Evolutionary conservation across 306 rosid genomes (phyloP), one percentile per base, ranked within the genome.

Genomic region (Vachellia collinsii): DNA sequence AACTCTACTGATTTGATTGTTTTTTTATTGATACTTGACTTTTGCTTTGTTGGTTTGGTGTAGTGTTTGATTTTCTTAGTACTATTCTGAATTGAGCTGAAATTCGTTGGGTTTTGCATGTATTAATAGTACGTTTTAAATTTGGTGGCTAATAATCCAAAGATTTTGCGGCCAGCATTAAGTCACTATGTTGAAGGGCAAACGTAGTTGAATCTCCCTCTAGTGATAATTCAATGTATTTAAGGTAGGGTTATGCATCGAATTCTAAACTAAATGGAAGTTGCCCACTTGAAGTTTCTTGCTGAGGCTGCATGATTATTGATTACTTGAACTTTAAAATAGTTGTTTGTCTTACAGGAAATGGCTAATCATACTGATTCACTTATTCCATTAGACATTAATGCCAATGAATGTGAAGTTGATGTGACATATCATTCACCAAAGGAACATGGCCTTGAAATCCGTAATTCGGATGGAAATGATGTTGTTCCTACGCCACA

Each of bases 341-440:
- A 4, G 61, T 66, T 65, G 48, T 9, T 54, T 77, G 72, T 67
- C 54, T 22, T 68, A 9, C 53, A 81, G 84, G 80, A 68, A 75
- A 81, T 81, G 84, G 72, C 54, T 68, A 79, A 68, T 11, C 77
- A 20, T 17, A 20, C 54, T 20, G 65, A 56, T 68, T 75, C 84
- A 44, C 51, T 43, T 16, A 29, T 72, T 72, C 76, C 54, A 5
- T 67, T 68, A 16, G 44, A 75, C 37, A 64, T 43, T 56, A 67
- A 34, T 22, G 53, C 77, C 16, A 36, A 66, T 75, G 81, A 39
- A 22, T 76, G 46, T 58, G 77, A 59, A 7, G 81, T 69, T 69
- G 53, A 68, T 47, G 48, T 58, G 71, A 17, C 25, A 10, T 23
- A 41, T 44, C 72, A 1, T 56, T 43, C 58, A 13, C 81, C 76